Base-by-base conservation (phyloP, 768 basidiomycete genomes). In the Filobasidium floriforme region DNA sequence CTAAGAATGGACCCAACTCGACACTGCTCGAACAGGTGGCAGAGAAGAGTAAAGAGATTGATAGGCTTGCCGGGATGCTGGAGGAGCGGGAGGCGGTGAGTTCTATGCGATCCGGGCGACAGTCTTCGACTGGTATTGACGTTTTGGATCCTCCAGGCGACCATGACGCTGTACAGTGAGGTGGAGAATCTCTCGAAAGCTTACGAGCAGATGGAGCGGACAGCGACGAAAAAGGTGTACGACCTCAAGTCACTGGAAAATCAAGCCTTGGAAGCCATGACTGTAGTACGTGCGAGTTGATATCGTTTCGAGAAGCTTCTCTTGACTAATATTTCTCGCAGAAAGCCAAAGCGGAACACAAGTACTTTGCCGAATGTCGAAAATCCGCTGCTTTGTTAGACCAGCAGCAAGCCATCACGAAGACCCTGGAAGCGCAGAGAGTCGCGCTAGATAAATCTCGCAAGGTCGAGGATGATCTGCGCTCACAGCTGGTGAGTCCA, bases 261-360 rank as follows among this genome's bases (percentile, higher is more conserved):
- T 28, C 85, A 84, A 65, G 72, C 93, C 60, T 79, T 81, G 59
- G 89, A 87, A 73, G 79, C 81, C 49, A 80, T 80, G 19, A 82
- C 85, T 26, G 92, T 94, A 77, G 92, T 90, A 61, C 62, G 84
- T 81, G 7, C 60, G 22, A 52, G 32, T 40, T 29, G n/a, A 41
- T 32, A 59, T 22, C 32, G 57, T 18, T 4, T 37, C 32, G n/a
- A 4, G 5, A 61, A 40, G 22, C 24, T 5, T 40, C 57, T 37
- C 2, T n/a, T 40, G 7, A 40, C 60, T 37, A n/a, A 24, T 11
- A 18, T 19, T 51, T 26, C 15, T 40, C 41, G 40, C 79, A 97
- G 91, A 90, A 90, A 87, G 89, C 91, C 10, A 97, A 94, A 80
- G 86, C 89, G 18, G 93, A 97, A 67, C 94, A 92, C 81, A 97